These are phyloP conservation scores for Claviceps cyperi DNA, from an alignment of 2,329 filamentous ascomycete species.

Conservation along the genomic window DNA sequence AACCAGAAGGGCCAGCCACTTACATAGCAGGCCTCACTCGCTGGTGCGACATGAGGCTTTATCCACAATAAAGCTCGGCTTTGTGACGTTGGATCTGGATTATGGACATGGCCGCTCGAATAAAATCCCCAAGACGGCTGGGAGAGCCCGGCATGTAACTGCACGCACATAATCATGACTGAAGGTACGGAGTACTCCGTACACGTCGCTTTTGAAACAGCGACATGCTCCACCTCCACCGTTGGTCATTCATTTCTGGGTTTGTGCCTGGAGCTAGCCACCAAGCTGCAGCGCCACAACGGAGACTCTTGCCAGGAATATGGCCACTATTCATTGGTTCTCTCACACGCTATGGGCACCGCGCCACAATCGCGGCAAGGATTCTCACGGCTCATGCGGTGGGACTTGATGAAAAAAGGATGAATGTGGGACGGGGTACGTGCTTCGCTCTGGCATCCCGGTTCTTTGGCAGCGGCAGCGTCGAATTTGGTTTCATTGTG, in stretches of 20 bases:
- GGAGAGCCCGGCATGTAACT: neutral
- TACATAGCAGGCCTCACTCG: neutral
- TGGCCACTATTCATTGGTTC: neutral
- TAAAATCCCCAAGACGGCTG: neutral
- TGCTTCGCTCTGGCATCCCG: too few species aligned
- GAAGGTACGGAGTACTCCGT: neutral
- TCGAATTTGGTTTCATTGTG: too few species aligned
- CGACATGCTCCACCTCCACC: neutral
- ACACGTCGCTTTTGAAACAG: neutral
- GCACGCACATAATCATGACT: neutral
- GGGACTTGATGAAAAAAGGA: neutral
- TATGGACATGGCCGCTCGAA: too few species aligned
- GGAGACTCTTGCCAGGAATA: neutral
- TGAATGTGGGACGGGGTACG: too few species aligned
- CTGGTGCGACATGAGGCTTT: slow-evolving; percentile 4
- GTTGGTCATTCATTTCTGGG: neutral
- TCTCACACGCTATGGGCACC: neutral
- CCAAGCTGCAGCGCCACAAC: neutral
- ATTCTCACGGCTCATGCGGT: neutral
- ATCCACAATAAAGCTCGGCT: neutral
- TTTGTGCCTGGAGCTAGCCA: slow-evolving; percentile 4
- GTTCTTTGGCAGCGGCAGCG: too few species aligned
- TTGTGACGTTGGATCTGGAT: neutral
- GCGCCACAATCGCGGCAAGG: neutral
- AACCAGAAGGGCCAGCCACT: neutral